Evolutionary conservation across 2,329 filamentous ascomycete species (phyloP).

Genomic region (Claviceps arundinis): DNA sequence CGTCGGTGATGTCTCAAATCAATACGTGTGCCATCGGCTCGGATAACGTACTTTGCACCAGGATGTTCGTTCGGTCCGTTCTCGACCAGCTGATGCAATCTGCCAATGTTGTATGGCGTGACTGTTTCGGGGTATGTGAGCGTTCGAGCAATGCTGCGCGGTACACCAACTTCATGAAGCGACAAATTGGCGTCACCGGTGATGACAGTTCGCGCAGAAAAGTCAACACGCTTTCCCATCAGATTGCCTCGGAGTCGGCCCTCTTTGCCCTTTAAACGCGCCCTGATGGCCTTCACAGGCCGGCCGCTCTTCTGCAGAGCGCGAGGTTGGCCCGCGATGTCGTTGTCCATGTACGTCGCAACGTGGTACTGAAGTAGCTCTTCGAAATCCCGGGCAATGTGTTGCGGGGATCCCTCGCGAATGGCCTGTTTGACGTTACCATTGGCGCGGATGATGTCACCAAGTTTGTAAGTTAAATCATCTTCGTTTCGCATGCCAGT

Average conservation of each 20-base stretch:
- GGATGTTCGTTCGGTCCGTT: conserved; percentile 93
- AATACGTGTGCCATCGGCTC: conserved; percentile 84
- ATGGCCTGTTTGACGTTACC: conserved; percentile 86
- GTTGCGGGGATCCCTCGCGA: conserved; percentile 78
- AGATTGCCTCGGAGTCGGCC: conserved; percentile 94
- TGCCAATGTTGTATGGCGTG: conserved; percentile 93
- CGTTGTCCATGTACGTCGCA: conserved; percentile 99
- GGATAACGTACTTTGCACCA: conserved; percentile 91
- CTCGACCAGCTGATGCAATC: conserved; percentile 75
- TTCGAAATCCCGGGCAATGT: conserved; percentile 85
- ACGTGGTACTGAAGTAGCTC: conserved; percentile 92
- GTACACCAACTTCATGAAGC: conserved; percentile 93
- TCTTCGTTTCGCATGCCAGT: conserved; percentile 92
- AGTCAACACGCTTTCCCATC: conserved; percentile 99
- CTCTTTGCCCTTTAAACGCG: conserved; percentile 97
- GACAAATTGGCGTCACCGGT: conserved; percentile 96
- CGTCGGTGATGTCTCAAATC: conserved; percentile 89
- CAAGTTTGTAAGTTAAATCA: conserved; percentile 97
- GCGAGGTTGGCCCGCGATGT: conserved; percentile 89
- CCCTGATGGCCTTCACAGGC: conserved; percentile 91
- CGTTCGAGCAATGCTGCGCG: conserved; percentile 80
- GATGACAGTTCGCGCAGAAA: conserved; percentile 98
- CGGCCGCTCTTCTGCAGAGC: conserved; percentile 94
- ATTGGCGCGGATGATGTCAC: conserved; percentile 96
- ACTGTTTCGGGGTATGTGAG: conserved; percentile 96